Base-by-base conservation (phyloP, 768 basidiomycete species). In the Boletales sp. region DNA sequence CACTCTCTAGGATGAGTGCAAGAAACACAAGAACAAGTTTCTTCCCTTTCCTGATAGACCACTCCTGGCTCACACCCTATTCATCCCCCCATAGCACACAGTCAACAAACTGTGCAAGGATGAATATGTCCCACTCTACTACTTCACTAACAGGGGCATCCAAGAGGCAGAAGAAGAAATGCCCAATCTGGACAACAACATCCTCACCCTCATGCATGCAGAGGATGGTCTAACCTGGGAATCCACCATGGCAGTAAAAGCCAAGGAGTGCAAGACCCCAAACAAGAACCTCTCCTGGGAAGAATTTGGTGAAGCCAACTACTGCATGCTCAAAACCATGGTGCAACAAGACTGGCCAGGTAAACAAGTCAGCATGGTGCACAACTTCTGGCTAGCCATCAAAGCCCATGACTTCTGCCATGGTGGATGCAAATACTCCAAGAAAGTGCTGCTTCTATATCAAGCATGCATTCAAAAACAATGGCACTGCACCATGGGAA, bases 81-180 rank as follows among this genome's bases (percentile, higher is more conserved):
- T 50, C n/a, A 1, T 25, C 5, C 48, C 53, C 0, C 31, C 3
- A 8, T 39, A 40, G 14, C 43, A 49, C 15, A 17, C 44, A 0
- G 4, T 37, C 0, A 12, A 5, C 12, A 54, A 49, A 8, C 36
- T 49, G 14, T 4, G 21, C 31, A 31, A 47, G 7, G 48, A 44
- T 10, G 33, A 54, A 1, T 49, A 49, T n/a, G 36, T 37, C 1
- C 31, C 25, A 1, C 44, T 54, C 2, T 33, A 40, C 8, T 36
- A 34, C 44, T 54, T 41, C 38, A 49, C 43, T 12, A 54, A 54
- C 34, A 35, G 9, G 1, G 48, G 53, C 32, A 42, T 19, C 13
- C 2, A 7, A 0, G 34, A 42, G n/a, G 41, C 28, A 6, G 28
- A 44, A 31, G 70, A 0, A 80, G 80, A 35, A n/a, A n/a, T n/a